These are phyloP conservation scores for Leccinum obscurum DNA, from an alignment of 768 basidiomycete species.

Conservation along the genomic window DNA sequence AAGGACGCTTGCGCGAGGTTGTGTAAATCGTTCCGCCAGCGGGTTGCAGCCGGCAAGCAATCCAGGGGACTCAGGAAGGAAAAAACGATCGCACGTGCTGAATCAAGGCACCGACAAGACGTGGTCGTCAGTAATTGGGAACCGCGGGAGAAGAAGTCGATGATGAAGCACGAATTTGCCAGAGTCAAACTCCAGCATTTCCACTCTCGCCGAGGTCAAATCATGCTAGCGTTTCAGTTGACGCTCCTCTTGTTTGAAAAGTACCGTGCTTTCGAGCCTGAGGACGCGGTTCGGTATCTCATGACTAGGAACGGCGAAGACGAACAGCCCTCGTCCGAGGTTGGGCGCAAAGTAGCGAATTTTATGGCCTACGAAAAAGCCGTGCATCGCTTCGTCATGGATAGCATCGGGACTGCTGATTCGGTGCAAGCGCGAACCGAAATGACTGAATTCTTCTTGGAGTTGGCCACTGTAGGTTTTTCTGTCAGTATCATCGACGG, in stretches of 20 bases:
- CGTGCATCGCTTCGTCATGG: slow-evolving; percentile 46
- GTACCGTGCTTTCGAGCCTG: slow-evolving; percentile 42
- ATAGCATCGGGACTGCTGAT: slow-evolving; percentile 27
- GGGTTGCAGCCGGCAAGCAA: slow-evolving; percentile 21
- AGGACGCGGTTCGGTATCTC: slow-evolving; percentile 44
- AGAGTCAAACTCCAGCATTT: slow-evolving; percentile 36
- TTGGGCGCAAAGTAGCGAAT: slow-evolving; percentile 27
- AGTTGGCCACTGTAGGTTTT: slow-evolving; percentile 41
- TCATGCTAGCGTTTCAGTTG: slow-evolving; percentile 48
- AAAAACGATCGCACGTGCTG: slow-evolving; percentile 26
- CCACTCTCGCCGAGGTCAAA: slow-evolving; percentile 36
- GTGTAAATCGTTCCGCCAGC: slow-evolving; percentile 32
- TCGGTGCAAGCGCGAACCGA: slow-evolving; percentile 23
- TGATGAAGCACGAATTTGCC: slow-evolving; percentile 29
- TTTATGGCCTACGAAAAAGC: slow-evolving; percentile 39
- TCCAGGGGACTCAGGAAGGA: slow-evolving; percentile 29
- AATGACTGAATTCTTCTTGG: slow-evolving; percentile 45
- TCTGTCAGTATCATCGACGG: not conserved
- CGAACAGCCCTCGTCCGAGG: slow-evolving; percentile 27
- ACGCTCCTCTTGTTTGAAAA: slow-evolving; percentile 39
- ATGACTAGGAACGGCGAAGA: slow-evolving; percentile 32
- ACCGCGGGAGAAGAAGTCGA: slow-evolving; percentile 29
- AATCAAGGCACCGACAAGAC: slow-evolving; percentile 20
- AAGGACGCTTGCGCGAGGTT: slow-evolving; percentile 28
- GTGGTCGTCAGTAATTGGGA: slow-evolving; percentile 25